These are phyloP conservation scores for Cylindrotheca closterium DNA, from an alignment of 108 stramenopile species.

Conservation along the genomic window DNA sequence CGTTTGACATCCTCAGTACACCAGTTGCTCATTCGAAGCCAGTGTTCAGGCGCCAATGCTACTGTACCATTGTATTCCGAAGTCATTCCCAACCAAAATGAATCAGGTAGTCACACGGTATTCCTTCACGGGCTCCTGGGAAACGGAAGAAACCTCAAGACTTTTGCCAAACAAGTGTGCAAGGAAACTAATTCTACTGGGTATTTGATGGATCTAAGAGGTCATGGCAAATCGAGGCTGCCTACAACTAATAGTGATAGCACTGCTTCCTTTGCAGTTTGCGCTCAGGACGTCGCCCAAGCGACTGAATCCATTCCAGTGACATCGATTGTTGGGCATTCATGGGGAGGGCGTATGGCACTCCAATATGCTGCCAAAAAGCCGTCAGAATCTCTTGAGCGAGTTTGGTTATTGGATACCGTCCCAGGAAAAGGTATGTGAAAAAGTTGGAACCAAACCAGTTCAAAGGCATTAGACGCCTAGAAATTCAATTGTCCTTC, in stretches of 20 bases:
- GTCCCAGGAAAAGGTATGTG: conserved; percentile 50
- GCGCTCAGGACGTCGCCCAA: conserved; percentile 41
- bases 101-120: conserved; percentile 19
- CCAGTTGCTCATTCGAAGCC: no score
- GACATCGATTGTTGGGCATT: conserved; percentile 72
- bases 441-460: background rate
- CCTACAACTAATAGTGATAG: background rate
- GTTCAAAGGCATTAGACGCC: no score
- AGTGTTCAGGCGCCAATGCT: no score
- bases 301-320: conserved; percentile 5
- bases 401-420: conserved; percentile 77
- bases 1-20: no score
- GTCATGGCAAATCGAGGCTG: conserved; percentile 57
- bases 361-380: conserved; percentile 53
- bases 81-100: background rate
- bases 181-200: conserved; percentile 13
- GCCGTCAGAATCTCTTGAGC: conserved; percentile 18
- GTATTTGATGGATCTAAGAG: conserved; percentile 68
- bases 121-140: conserved; percentile 86
- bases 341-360: conserved; percentile 77
- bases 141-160: conserved; percentile 71
- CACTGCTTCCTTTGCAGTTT: conserved; percentile 26
- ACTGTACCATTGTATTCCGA: conserved; percentile 1
- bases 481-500: no score
- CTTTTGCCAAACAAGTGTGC: conserved; percentile 62